phyloP scores from a whole-genome alignment of 2,329 filamentous ascomycete species.

The Tolypocladium endophyticum region DNA sequence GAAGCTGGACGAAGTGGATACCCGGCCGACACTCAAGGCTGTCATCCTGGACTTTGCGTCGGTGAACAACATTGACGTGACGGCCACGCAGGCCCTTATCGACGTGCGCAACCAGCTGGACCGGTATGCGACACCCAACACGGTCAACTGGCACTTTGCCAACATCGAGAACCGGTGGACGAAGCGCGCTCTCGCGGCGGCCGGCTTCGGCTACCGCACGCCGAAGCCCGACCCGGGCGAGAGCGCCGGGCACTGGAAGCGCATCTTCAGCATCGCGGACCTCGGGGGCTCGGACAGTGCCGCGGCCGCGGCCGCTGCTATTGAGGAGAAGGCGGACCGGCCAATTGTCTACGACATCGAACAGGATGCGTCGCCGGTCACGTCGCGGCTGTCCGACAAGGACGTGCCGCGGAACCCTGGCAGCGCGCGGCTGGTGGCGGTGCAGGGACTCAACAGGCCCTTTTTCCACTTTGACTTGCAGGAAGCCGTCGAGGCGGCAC shows the following conservation, averaged over 20 bases:
- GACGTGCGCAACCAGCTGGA: slow-evolving; percentile 44
- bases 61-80: slow-evolving; percentile 46
- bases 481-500: slow-evolving; percentile 34
- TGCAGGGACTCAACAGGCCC: slow-evolving; percentile 37
- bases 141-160: slow-evolving; percentile 40
- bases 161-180: slow-evolving; percentile 45
- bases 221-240: slow-evolving; percentile 12
- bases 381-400: slow-evolving; percentile 13
- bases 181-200: slow-evolving; percentile 41
- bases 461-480: slow-evolving; percentile 42
- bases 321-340: slow-evolving; percentile 43
- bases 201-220: slow-evolving; percentile 38
- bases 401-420: slow-evolving; percentile 16
- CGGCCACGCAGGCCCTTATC: slow-evolving; percentile 41
- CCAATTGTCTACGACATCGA: slow-evolving; percentile 17
- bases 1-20: slow-evolving; percentile 18
- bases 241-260: slow-evolving; percentile 39
- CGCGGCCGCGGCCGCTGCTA: slow-evolving; percentile 38
- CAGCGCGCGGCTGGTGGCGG: slow-evolving; percentile 21
- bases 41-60: slow-evolving; percentile 45
- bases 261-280: slow-evolving; percentile 88
- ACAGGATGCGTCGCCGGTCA: slow-evolving; percentile 11
- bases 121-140: slow-evolving; percentile 33
- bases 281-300: slow-evolving; percentile 64
- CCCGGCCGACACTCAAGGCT: slow-evolving; percentile 40